Base-by-base conservation (phyloP, 768 basidiomycete genomes). In the Macrolepiota albuminosa region DNA sequence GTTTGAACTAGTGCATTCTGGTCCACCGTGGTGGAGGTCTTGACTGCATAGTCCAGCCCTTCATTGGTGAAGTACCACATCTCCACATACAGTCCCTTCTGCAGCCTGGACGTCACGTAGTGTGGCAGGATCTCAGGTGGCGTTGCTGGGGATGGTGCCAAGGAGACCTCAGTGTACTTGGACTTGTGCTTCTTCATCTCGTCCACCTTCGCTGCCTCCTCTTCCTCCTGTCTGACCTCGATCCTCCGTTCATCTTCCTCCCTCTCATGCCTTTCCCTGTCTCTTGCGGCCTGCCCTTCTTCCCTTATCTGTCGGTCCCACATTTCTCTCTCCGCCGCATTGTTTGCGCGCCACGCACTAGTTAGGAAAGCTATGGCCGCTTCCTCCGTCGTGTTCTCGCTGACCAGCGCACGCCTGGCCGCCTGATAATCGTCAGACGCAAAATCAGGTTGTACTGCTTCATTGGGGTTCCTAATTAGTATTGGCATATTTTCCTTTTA, bases 11-110 rank as follows among this genome's bases (percentile, higher is more conserved):
- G 3, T 10, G 31, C 11, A 8, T 39, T 14, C n/a, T 36, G 5
- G 18, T 53, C 21, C 4, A 1, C 9, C 2, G 21, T 1, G 0
- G 18, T 7, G 4, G 6, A 21, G 0, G 13, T 13, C 10, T 39
- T 39, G 11, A 36, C 8, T 1, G 21, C 51, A 5, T 36, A 21
- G 3, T 21, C 51, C 4, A 52, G 4, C 4, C 21, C 51, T 0
- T 37, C 51, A 14, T 52, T 52, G 6, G 51, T 37, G n/a, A 52
- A 37, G 14, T 52, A 51, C 50, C 18, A 34, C 18, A 34, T 18
- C 6, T 51, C 33, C 2, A 51, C 31, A 1, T 51, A 51, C 6
- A 5, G n/a, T 1, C 51, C 36, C 4, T 37, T 53, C 9, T 53
- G 33, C 2, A 37, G 11, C 2, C 36, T 5, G 6, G n/a, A 37